phyloP scores from a whole-genome alignment of 768 basidiomycete species.

The Cyclocybe cylindracea region DNA sequence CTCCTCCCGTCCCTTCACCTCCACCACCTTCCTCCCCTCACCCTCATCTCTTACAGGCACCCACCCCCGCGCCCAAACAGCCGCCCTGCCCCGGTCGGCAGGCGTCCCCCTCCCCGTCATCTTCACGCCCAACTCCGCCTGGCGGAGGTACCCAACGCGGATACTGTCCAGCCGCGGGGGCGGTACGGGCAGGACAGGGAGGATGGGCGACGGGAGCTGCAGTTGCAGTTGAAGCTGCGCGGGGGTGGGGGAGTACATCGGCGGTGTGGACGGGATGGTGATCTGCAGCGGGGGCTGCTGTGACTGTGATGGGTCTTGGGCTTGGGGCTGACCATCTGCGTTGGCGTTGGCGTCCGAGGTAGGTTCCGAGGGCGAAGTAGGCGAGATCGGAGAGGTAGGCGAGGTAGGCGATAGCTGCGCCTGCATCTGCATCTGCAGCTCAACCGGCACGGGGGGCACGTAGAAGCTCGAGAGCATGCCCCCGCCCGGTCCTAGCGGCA shows the following conservation, averaged over 20 bases:
- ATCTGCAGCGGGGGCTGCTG: background rate
- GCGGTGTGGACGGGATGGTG: conserved; percentile 13
- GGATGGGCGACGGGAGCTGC: conserved; percentile 10
- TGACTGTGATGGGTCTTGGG: too few relatives aligned
- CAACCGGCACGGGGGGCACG: conserved; percentile 21
- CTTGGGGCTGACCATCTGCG: conserved; percentile 1
- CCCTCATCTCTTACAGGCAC: too few relatives aligned
- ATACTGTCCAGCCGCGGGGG: conserved; percentile 34
- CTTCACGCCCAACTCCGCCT: conserved; percentile 27
- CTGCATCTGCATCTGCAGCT: background rate
- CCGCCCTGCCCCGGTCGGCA: conserved; percentile 25
- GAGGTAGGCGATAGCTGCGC: background rate
- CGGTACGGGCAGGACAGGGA: conserved; percentile 32
- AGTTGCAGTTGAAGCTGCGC: conserved; percentile 16
- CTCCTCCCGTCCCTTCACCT: too few relatives aligned
- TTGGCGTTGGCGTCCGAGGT: too few relatives aligned
- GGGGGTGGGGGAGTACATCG: conserved; percentile 4
- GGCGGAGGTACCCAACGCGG: conserved; percentile 26
- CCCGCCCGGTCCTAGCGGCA: conserved; percentile 2
- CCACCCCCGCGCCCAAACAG: conserved; percentile 26
- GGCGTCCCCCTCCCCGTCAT: conserved; percentile 37
- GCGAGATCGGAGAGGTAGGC: background rate
- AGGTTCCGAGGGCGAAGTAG: too few relatives aligned
- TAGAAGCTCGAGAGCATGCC: conserved; percentile 26
- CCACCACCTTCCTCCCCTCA: too few relatives aligned